Evolutionary conservation across 2,329 filamentous ascomycete genomes (phyloP).

Genomic region (Byssothecium circinans): DNA sequence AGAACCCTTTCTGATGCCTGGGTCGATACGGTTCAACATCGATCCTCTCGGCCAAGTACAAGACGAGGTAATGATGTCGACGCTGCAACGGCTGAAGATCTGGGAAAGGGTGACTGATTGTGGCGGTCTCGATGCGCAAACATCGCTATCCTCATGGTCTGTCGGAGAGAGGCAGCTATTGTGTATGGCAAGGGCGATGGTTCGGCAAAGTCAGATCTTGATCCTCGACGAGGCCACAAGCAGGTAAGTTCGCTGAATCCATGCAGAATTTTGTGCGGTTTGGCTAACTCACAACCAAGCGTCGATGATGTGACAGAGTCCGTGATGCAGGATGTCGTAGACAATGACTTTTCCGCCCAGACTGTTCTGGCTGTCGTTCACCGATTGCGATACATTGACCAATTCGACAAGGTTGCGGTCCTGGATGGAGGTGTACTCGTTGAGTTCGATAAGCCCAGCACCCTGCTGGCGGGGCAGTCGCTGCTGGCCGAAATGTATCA

Average conservation of each 20-base stretch:
- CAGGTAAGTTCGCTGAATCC: conserved; percentile 5
- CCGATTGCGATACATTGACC: conserved; percentile 4
- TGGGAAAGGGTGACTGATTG: conserved; percentile 33
- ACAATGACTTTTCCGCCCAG: conserved; percentile 49
- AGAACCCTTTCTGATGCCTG: conserved; percentile 51
- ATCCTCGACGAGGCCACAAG: conserved; percentile 20
- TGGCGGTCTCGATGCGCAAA: conserved; percentile 12
- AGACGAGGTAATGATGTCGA: conserved; percentile 38
- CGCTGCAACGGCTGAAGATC: conserved; percentile 48
- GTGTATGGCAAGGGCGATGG: conserved; percentile 59
- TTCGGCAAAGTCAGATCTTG: conserved; percentile 33
- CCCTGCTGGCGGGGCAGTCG: conserved; percentile 1
- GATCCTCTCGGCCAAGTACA: conserved; percentile 43
- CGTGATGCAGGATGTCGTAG: conserved; percentile 57
- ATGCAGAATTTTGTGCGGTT: neutral
- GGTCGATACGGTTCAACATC: conserved; percentile 49
- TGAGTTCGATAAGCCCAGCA: conserved; percentile 7
- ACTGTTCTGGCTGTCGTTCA: conserved; percentile 12
- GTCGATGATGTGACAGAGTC: conserved; percentile 46
- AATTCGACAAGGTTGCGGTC: conserved; percentile 13
- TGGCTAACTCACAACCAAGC: conserved; percentile 3
- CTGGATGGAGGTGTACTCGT: conserved; percentile 9
- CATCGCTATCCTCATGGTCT: conserved; percentile 2
- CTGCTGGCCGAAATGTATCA: conserved; percentile 4
- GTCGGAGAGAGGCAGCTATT: conserved; percentile 63